Conservation (phyloP, 2,329 filamentous ascomycete species). For the Escovopsis sp. region DNA sequence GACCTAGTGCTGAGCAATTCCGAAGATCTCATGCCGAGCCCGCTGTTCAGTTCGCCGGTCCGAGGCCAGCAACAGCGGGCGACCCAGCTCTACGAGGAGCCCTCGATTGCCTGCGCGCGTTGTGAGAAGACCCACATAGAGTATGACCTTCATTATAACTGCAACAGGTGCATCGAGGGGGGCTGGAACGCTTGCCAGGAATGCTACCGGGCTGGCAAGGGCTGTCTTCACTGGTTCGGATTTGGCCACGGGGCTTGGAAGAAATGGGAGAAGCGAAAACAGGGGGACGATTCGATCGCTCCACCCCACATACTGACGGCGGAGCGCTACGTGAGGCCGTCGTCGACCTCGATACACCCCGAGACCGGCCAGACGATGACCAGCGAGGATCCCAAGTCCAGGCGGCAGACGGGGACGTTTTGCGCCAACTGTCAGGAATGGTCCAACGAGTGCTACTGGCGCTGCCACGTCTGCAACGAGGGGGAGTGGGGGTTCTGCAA, state of each 20-base stretch:
- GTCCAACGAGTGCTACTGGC: slow-evolving; percentile 80
- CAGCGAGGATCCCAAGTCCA: slow-evolving; percentile 49
- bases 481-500: slow-evolving; percentile 95
- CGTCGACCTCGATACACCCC: slow-evolving; percentile 32
- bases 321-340: slow-evolving; percentile 40
- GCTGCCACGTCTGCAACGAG: slow-evolving; percentile 73
- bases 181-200: slow-evolving; percentile 50
- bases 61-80: slow-evolving; percentile 25
- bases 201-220: slow-evolving; percentile 64
- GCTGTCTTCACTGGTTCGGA: slow-evolving; percentile 78
- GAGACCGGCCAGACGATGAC: slow-evolving; percentile 45
- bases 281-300: slow-evolving; percentile 25
- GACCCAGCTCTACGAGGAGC: slow-evolving; percentile 48
- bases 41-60: slow-evolving; percentile 17
- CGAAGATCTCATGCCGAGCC: slow-evolving; percentile 13
- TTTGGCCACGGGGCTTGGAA: slow-evolving; percentile 61
- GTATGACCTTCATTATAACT: slow-evolving; percentile 78
- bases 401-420: slow-evolving; percentile 69
- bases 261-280: slow-evolving; percentile 44
- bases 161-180: slow-evolving; percentile 51
- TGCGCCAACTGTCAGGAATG: slow-evolving; percentile 61
- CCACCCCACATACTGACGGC: slow-evolving; percentile 44
- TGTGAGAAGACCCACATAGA: slow-evolving; percentile 64
- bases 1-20: slow-evolving; percentile 26
- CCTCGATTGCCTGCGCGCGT: slow-evolving; percentile 56